Evolutionary conservation across 106 monocot species (phyloP).

Genomic region (Ottelia alismoides): DNA sequence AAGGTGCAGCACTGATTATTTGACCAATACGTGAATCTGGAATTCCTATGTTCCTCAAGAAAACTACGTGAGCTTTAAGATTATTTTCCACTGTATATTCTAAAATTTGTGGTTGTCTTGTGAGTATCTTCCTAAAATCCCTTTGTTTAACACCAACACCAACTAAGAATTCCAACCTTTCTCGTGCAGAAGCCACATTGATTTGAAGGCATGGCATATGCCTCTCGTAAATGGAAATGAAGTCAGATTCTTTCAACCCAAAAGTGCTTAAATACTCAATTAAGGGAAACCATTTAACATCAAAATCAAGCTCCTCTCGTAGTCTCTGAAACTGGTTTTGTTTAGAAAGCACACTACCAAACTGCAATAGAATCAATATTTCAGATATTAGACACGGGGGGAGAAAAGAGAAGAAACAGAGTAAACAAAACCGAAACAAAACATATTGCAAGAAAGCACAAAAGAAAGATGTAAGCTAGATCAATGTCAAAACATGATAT

Average conservation of each 20-base stretch:
- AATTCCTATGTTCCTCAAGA: slow-evolving; percentile 62
- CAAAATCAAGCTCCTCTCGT: slow-evolving; percentile 72
- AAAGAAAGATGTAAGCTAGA: too few species aligned
- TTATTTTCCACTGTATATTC: slow-evolving; percentile 84
- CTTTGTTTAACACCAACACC: slow-evolving; percentile 60
- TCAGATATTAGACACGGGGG: too few species aligned
- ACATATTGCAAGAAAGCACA: too few species aligned
- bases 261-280: slow-evolving; percentile 75
- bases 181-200: slow-evolving; percentile 59
- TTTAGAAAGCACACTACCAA: too few species aligned
- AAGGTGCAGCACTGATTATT: slow-evolving; percentile 73
- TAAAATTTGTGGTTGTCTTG: slow-evolving; percentile 90
- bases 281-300: slow-evolving; percentile 84
- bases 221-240: slow-evolving; percentile 71
- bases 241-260: slow-evolving; percentile 80
- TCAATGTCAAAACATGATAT: too few species aligned
- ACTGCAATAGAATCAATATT: too few species aligned
- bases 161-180: slow-evolving; percentile 72
- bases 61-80: slow-evolving; percentile 71
- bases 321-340: slow-evolving; percentile 51
- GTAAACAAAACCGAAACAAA: too few species aligned
- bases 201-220: slow-evolving; percentile 88
- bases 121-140: slow-evolving; percentile 72
- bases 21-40: slow-evolving; percentile 70
- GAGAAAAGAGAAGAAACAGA: too few species aligned